Base-by-base conservation (phyloP, 2,329 filamentous ascomycete genomes). In the Bipolaris victoriae region DNA sequence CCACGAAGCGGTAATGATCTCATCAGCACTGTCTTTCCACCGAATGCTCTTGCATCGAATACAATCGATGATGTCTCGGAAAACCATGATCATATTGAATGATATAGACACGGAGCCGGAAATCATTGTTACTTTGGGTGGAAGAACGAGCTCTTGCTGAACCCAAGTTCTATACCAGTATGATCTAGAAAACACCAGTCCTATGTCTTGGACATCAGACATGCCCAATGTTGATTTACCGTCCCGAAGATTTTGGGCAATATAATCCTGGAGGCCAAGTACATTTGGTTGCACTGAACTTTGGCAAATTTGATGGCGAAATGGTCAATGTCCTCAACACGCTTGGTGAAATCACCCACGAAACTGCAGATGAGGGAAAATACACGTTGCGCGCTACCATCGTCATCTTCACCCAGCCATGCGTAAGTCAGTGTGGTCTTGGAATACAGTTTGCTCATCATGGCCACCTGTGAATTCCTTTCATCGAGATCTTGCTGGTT, bases 401-500 rank as follows among this genome's bases (percentile, higher is more conserved):
- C 16, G 2, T 37, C 31, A 35, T 49, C 39, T 16, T 41, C 29
- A 5, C 54, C 54, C 2, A 52, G 20, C 49, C 49, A 57, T 1
- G 49, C 36, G 1, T 44, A 26, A 13, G 33, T 43, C 5, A 24
- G 11, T 5, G 18, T 24, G n/a, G 49, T 33, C 18, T 43, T 15
- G 13, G 11, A 15, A 36, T 57, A 57, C 10, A 57, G 15, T 29
- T 15, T 9, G 20, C 33, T 35, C 49, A 57, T 44, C 1, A 46
- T n/a, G 7, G 36, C 26, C 15, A 57, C 48, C 44, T 57, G 48
- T 1, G 37, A 13, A 16, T 39, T 47, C 3, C 20, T 20, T 13
- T 52, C 49, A 0, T 10, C 16, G 2, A 41, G 1, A 18, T 57
- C 41, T 2, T 18, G 7, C 26, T 57, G 49, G 2, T 52, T 37